Base-by-base conservation (phyloP, 2,329 filamentous ascomycete genomes). In the Fusarium coffeatum region DNA sequence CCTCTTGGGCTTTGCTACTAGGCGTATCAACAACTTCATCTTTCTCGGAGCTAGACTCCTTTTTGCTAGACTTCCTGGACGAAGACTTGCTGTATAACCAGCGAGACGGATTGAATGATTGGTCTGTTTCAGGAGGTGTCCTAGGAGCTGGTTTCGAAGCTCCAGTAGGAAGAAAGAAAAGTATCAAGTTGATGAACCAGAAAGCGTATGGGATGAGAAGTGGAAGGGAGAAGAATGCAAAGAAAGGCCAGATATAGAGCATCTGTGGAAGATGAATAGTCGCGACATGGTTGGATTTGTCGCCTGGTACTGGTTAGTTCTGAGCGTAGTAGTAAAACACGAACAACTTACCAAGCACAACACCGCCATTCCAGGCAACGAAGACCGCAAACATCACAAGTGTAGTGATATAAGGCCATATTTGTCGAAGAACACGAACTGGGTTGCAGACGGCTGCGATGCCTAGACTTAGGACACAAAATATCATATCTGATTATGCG, bases 161-260 rank as follows among this genome's bases (percentile, higher is more conserved):
- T 15, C 45, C 47, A 20, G 22, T 18, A 11, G 30, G 27, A 8
- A 61, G 40, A 12, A 62, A 23, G 9, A 53, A 55, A 8, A 50
- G 23, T 18, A 49, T 6, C 12, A 61, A 22, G 70, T 77, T 69
- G 20, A 77, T 11, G 5, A 74, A 12, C 4, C 86, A 74, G 8
- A 90, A 54, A 4, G 78, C 67, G 6, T 80, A 80, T 1, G 89
- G 87, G 1, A 92, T 68, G 6, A 95, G 81, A 1, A 98, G 83
- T 0, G 96, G 95, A 50, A 90, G 88, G 0, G 94, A 97, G 83
- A 98, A 98, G 82, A 98, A 97, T 37, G 88, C 83, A 61, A 97
- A 90, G 67, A 97, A 92, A 0, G 94, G 91, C 92, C 94, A 97
- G 71, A 98, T 90, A 76, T 99, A 99, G 20, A 98, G 90, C 88